Evolutionary conservation across 208 protist genomes (phyloP), one percentile per base, ranked within the genome.

Genomic region (Wallacemonas rigidus): DNA sequence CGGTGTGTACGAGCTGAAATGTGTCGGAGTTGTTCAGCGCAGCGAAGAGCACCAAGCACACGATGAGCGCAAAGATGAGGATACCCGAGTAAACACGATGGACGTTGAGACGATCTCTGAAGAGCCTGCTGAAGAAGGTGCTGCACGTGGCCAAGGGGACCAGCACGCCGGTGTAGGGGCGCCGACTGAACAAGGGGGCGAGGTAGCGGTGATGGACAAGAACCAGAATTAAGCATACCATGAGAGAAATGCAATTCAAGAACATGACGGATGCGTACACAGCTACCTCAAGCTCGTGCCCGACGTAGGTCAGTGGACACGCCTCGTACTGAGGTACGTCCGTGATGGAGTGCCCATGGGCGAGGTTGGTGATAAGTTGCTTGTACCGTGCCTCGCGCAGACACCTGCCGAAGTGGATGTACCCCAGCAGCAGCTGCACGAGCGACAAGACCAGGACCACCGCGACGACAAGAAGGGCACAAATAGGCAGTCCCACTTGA

Each of bases 261-360:
- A 77, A 71, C 45, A 71, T 62, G 51, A 84, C 44, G 17, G 57
- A 26, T 0, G 69, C 60, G 65, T 80, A 84, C 26, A 80, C 69
- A 39, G 75, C 79, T 0, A 76, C 51, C 65, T 84, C 79, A 17
- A 80, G 55, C 71, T 84, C 55, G 72, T 77, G 74, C 38, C 79
- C 79, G 41, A 76, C 67, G 58, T 72, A 72, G 14, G 48, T 75
- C 35, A 78, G 68, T 15, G 75, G 60, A 61, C 74, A 84, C 15
- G 67, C 60, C 51, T 73, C 63, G 69, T 73, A 76, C 40, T 69
- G 64, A 3, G 64, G 64, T 17, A 43, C 6, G 17, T 36, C 12
- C 36, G 8, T 54, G 50, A 77, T 62, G 11, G 55, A 53, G 1
- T 63, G 41, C 12, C 62, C 74, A 47, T 69, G n/a, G 15, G 54